Percentiles rank a stretch among this genome's conserved stretches.
Evolutionary conservation across 495 filamentous ascomycete genomes (phyloP).

Genomic region (Trichoderma gamsii): DNA sequence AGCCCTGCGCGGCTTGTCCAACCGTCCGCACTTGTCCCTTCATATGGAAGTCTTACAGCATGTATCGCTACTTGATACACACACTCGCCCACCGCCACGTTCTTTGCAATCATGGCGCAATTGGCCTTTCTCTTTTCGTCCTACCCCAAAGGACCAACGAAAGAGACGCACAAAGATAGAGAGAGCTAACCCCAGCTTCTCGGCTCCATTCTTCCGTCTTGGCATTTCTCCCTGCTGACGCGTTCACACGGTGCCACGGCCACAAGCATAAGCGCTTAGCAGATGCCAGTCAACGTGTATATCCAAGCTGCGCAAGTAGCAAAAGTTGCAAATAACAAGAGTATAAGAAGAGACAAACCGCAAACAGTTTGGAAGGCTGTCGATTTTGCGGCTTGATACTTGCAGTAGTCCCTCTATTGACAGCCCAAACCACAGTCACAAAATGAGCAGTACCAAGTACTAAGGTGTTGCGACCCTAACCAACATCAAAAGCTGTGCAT

Average conservation of each 20-base stretch:
- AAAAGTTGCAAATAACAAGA: too few species aligned
- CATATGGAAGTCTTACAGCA: not conserved
- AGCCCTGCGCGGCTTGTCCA: too few species aligned
- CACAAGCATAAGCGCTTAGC: not conserved
- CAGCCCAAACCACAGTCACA: too few species aligned
- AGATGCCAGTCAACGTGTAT: not conserved
- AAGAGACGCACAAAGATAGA: not conserved
- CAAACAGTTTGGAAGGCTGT: too few species aligned
- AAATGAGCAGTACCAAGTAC: too few species aligned
- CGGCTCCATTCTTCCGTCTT: not conserved
- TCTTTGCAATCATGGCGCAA: not conserved
- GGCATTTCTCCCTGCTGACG: constrained; percentile 7
- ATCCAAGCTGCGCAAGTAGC: too few species aligned
- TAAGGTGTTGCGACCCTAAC: too few species aligned
- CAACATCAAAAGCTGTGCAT: too few species aligned
- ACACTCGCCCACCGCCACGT: not conserved
- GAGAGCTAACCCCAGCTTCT: not conserved
- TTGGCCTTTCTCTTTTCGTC: not conserved
- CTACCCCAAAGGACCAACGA: not conserved
- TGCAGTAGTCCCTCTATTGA: too few species aligned
- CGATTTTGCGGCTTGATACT: too few species aligned
- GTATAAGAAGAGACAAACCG: too few species aligned
- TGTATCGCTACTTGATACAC: not conserved
- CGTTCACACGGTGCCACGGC: not conserved
- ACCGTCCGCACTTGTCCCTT: not conserved